Evolutionary conservation across 2,329 filamentous ascomycete species (phyloP), one percentile per base, ranked within the genome.

Genomic region (Ceratocystis smalleyi): DNA sequence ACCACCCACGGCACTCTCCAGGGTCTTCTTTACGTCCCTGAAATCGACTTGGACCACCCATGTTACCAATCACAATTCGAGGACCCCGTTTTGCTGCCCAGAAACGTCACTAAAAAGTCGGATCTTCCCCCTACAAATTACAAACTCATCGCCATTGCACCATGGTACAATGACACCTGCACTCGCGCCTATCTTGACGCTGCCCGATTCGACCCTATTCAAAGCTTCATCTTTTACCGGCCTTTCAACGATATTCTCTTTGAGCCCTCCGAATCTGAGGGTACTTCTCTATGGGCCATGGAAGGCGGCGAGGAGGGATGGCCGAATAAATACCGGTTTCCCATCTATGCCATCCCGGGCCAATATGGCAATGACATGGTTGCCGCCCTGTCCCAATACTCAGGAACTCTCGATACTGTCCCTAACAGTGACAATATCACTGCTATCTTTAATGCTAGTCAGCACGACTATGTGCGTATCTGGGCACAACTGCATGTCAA

Each of bases 11-110:
- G 81, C 64, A 77, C 83, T 63, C 83, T 94, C 43, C 81, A 83
- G 68, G 92, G 92, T 67, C 81, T 96, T 17, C 80, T 97, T 65
- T 97, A 94, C 73, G 87, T 95, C 1, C 94, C 92, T 3, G 82
- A 85, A 66, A 78, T 96, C 49, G 72, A 75, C 5, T 65, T 71
- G 10, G 72, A 78, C 64, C 80, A 86, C 67, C 74, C 78, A 0
- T 96, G 91, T 75, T 78, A 79, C 71, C 76, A 83, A 17, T 74
- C 81, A 59, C 83, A 86, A 51, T 79, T 79, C 49, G 73, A 80
- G n/a, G 64, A 65, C 19, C 65, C 67, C 27, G 64, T 67, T 57
- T 84, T 86, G 69, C 79, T 96, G 7, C 89, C 91, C 1, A 69
- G 73, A 45, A 91, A 94, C 72, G 89, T 84, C 64, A 95, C 89